Percentiles rank a stretch among this genome's conserved stretches.
Evolutionary conservation across 257 asterid genomes (phyloP).

Genomic region (Lavandula angustifolia): DNA sequence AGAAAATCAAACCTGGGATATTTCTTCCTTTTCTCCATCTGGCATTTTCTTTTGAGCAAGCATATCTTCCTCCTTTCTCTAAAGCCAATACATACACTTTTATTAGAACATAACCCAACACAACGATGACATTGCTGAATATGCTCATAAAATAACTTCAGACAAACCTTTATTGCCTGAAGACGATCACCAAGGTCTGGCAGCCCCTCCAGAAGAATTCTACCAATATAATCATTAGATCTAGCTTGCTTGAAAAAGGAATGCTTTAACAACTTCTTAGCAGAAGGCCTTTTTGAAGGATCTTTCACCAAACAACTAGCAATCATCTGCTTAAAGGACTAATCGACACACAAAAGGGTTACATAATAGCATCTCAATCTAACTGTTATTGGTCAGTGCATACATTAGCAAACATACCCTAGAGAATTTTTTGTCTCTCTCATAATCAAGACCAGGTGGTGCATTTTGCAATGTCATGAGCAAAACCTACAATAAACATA

Average conservation of each 20-base stretch:
- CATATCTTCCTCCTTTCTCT: constrained; percentile 95
- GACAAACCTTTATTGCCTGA: constrained; percentile 76
- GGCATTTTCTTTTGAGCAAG: constrained; percentile 97
- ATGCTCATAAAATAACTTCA: constrained; percentile 9
- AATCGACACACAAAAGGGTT: constrained; percentile 40
- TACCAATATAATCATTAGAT: constrained; percentile 76
- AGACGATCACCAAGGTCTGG: constrained; percentile 91
- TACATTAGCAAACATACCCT: constrained; percentile 54
- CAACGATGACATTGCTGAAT: constrained; percentile 25
- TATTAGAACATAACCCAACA: constrained; percentile 38
- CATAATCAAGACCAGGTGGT: constrained; percentile 98
- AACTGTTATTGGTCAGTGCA: constrained; percentile 2
- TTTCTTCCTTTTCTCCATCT: constrained; percentile 88
- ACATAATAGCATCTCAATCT: constrained; percentile 27
- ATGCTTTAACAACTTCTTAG: constrained; percentile 80
- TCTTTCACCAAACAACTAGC: constrained; percentile 98
- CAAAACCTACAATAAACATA: constrained; percentile 58
- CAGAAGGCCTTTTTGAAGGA: constrained; percentile 93
- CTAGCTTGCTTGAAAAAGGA: constrained; percentile 95
- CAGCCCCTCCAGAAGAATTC: constrained; percentile 80
- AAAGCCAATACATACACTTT: constrained; percentile 25
- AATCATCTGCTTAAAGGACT: constrained; percentile 97
- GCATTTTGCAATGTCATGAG: constrained; percentile 99
- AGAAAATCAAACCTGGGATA: constrained; percentile 74
- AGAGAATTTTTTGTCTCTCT: constrained; percentile 88